Evolutionary conservation across 805 yeast species (phyloP).

Genomic region (Monosporozyma solicola): DNA sequence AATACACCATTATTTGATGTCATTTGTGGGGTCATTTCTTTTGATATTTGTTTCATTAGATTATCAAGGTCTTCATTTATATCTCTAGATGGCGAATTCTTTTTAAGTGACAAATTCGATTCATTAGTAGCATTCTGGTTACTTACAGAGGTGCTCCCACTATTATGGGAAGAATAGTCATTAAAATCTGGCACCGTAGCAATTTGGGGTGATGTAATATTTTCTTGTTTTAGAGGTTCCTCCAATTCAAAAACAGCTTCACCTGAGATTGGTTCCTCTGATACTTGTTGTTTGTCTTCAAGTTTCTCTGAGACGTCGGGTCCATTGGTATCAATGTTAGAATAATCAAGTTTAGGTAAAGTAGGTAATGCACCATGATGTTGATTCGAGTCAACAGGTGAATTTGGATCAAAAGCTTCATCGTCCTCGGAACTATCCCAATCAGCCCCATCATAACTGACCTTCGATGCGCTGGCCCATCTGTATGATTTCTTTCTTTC

Average conservation of each 20-base stretch:
- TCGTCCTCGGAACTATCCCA: conserved; percentile 30
- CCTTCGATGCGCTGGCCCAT: conserved; percentile 35
- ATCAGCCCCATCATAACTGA: conserved; percentile 35
- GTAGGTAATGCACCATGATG: conserved; percentile 13
- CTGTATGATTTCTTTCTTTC: conserved; percentile 33
- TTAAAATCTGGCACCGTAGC: not conserved
- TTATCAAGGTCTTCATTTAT: conserved; percentile 25
- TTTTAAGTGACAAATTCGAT: not conserved
- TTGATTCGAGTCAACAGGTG: not conserved
- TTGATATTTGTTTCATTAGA: conserved; percentile 26
- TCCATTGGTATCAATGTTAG: not conserved
- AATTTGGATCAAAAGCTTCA: not conserved
- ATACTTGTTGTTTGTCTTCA: not conserved
- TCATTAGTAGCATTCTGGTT: not conserved
- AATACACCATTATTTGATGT: not conserved
- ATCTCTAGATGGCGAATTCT: conserved; percentile 6
- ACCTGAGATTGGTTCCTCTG: not conserved
- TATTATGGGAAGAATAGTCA: not conserved
- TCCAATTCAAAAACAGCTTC: not conserved
- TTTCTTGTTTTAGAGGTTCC: not conserved
- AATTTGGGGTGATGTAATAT: not conserved
- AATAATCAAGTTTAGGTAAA: conserved; percentile 21
- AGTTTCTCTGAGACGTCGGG: not conserved
- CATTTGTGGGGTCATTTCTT: conserved; percentile 24
- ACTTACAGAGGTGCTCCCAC: not conserved